phyloP scores from a whole-genome alignment of 1,284 basidiomycete genomes.

The Anthracocystis panici-leucophaei region DNA sequence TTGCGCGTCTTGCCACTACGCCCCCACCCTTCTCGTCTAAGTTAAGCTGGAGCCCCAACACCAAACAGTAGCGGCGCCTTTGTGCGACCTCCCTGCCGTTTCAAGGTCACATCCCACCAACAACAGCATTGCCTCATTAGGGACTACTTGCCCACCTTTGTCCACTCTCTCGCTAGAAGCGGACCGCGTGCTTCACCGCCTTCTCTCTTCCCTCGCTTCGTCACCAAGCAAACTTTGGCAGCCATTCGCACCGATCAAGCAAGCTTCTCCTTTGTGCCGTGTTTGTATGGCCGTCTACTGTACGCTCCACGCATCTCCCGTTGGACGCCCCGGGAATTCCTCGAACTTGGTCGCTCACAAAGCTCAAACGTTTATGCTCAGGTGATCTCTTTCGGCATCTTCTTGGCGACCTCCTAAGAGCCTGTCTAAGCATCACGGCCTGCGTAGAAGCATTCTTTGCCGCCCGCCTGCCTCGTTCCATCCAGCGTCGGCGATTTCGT shows the following conservation, averaged over 20 bases:
- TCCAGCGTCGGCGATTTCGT: not conserved
- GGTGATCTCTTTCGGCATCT: too few relatives aligned
- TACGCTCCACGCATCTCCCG: not conserved
- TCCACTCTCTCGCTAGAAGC: slow-evolving; percentile 13
- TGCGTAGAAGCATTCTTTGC: too few relatives aligned
- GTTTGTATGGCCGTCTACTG: not conserved
- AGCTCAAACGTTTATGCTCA: too few relatives aligned
- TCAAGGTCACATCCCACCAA: not conserved
- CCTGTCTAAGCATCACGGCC: too few relatives aligned
- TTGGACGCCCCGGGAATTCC: not conserved
- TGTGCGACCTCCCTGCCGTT: not conserved
- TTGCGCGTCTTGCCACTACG: not conserved
- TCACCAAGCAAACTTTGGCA: slow-evolving; percentile 1
- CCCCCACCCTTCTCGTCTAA: not conserved
- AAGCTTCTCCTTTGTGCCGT: not conserved
- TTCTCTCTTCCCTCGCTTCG: slow-evolving; percentile 14
- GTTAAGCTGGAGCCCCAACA: not conserved
- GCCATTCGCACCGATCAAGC: not conserved
- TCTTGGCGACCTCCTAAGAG: too few relatives aligned
- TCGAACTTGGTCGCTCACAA: not conserved
- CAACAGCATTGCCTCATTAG: not conserved
- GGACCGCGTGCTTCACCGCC: slow-evolving; percentile 18
- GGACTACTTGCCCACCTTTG: not conserved
- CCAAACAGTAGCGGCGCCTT: not conserved
- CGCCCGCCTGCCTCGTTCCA: too few relatives aligned